Evolutionary conservation across 208 protist species (phyloP), one percentile per base, ranked within the genome.

Genomic region (Trypanosomatidae sp.): DNA sequence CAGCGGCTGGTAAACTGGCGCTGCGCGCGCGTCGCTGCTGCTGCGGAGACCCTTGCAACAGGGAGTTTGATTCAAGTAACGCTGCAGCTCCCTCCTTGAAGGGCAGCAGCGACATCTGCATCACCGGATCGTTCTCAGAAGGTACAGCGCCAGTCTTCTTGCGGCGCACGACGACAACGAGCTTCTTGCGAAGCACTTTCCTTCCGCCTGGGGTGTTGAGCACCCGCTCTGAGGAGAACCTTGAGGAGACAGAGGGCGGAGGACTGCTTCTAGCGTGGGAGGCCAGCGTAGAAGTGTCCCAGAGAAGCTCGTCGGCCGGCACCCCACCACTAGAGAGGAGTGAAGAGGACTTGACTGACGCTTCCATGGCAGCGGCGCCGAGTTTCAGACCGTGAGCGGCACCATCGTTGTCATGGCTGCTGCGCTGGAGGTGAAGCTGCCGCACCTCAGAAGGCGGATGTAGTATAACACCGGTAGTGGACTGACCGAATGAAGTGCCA

Each of bases 121-220:
- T 59, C 17, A 90, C 74, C 1, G 78, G 71, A 68, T 87, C 85
- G n/a, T 69, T 72, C 59, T 81, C 82, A 15, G 85, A 81, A 8
- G 78, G 59, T 3, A 72, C 60, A 0, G 72, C 47, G 15, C 71
- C 80, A 25, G 55, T 74, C 30, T 44, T 76, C 46, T 75, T 76
- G 49, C 77, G 69, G 10, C 77, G 79, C 68, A 75, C 83, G 13
- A 90, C 80, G 3, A 81, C 80, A 4, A 90, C 85, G 10, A 90
- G 73, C 68, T 90, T 90, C 68, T 87, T 90, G n/a, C 82, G 75
- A 60, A 83, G 81, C 56, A 87, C 77, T 65, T 82, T 85, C 44
- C 73, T 68, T 0, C 66, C 67, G 15, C 64, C 50, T 3, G 79
- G n/a, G 7, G 67, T 70, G 7, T 28, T 68, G 47, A 41, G 43